Evolutionary conservation across 306 rosid species (phyloP), one percentile per base, ranked within the genome.

Genomic region (Cicer pinnatifidum): DNA sequence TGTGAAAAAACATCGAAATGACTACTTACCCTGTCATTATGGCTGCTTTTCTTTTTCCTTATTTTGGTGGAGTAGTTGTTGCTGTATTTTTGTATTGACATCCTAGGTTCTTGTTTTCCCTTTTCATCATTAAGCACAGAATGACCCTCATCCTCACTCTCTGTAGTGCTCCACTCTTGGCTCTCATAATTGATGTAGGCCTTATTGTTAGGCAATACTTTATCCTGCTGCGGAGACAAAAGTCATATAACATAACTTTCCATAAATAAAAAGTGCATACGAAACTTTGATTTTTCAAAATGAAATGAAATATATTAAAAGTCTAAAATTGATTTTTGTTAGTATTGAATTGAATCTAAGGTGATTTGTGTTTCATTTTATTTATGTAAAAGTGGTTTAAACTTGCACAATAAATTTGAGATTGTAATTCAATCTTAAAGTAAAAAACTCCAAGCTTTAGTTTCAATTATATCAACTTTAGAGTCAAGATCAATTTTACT

Each of bases 101-200:
- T 51, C 7, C 43, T n/a, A 64, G n/a, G 37, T 54, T 71, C 43
- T 5, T 62, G 56, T 20, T 70, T 65, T 11, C 58, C 65, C 23
- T 63, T 46, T 64, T 72, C 41, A 16, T 16, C 51, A 65, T 64
- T 45, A 53, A 23, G 2, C 39, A 23, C 15, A 5, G 3, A 57
- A 20, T 20, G 20, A 39, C 40, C 11, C n/a, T 76, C 56, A 13
- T 65, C 74, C 1, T 71, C 78, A 10, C 64, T 57, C 28, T 72
- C n/a, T 62, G 23, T 20, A 20, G 59, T 52, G 60, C 39, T 33
- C 78, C 61, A 75, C 6, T 54, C 82, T 17, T 72, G 73, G 0
- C 67, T 57, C 10, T 78, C 78, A 47, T 63, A 11, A 39, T 61
- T 61, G 47, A 12, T 16, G 17, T 12, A 1, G 16, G 19, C 7